Conservation (phyloP, 768 basidiomycete species). For the Boletus reticulatus region DNA sequence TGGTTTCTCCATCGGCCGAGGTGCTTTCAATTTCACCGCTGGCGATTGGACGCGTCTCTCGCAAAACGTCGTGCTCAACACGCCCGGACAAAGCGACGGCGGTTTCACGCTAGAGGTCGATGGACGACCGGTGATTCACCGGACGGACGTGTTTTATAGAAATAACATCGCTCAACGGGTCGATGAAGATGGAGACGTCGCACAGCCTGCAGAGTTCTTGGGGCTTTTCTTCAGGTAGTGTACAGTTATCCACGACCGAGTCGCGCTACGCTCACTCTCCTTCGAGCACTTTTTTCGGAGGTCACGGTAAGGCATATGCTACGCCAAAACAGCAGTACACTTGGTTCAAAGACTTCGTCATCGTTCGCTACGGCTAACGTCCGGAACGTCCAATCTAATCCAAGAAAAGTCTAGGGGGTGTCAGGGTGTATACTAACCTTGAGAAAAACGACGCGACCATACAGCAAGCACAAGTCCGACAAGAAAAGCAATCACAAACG, state of each 20-base stretch:
- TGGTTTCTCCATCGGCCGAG: slow-evolving; percentile 74
- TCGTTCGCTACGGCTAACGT: slow-evolving; percentile 32
- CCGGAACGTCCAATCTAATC: background rate
- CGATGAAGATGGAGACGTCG: too few species aligned
- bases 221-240: slow-evolving; percentile 76
- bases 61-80: slow-evolving; percentile 74
- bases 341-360: slow-evolving; percentile 72
- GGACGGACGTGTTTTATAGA: slow-evolving; percentile 63
- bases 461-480: slow-evolving; percentile 25
- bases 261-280: background rate
- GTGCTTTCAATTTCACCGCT: slow-evolving; percentile 57
- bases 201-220: background rate
- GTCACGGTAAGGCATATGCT: background rate
- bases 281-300: slow-evolving; percentile 69
- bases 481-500: slow-evolving; percentile 17
- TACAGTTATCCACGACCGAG: background rate
- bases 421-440: background rate
- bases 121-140: slow-evolving; percentile 49
- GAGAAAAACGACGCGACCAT: slow-evolving; percentile 12
- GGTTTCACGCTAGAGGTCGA: slow-evolving; percentile 63
- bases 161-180: slow-evolving; percentile 31
- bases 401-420: too few species aligned
- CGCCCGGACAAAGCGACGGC: slow-evolving; percentile 70
- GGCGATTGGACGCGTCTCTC: slow-evolving; percentile 70
- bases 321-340: slow-evolving; percentile 72